Evolutionary conservation across 169 alveolate species (phyloP).

Genomic region (Besnoitia besnoiti): DNA sequence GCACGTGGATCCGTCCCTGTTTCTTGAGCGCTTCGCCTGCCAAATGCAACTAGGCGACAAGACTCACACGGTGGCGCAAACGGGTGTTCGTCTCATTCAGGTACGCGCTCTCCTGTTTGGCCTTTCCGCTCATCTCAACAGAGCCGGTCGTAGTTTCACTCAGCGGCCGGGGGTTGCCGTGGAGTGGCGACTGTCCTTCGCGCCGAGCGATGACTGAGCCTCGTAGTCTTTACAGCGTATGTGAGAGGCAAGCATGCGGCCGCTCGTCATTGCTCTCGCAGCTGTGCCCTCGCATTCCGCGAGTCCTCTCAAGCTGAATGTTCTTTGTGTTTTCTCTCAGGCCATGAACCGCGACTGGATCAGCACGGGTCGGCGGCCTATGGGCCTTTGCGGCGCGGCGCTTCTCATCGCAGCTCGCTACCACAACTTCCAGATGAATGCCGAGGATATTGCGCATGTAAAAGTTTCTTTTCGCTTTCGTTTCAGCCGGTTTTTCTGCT

Average conservation of each 20-base stretch:
- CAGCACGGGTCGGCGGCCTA: slow-evolving; percentile 97
- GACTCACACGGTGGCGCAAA: slow-evolving; percentile 90
- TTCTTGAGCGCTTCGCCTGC: slow-evolving; percentile 94
- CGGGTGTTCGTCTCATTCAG: slow-evolving; percentile 96
- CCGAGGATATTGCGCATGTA: slow-evolving; percentile 65
- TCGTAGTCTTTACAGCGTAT: too few species aligned
- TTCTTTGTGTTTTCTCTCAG: slow-evolving; percentile 38
- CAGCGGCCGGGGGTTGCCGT: too few species aligned
- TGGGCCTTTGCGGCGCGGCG: slow-evolving; percentile 99
- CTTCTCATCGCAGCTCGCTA: slow-evolving; percentile 96
- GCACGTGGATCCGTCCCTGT: slow-evolving; percentile 95
- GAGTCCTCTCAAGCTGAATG: too few species aligned
- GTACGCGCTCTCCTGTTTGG: background rate
- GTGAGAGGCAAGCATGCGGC: too few species aligned
- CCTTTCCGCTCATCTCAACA: background rate
- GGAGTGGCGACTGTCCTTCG: too few species aligned
- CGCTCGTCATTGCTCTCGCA: background rate
- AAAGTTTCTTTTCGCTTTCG: background rate
- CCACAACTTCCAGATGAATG: slow-evolving; percentile 88
- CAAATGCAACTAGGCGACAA: slow-evolving; percentile 93
- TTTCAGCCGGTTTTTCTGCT: background rate
- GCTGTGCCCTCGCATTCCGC: background rate
- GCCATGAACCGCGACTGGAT: slow-evolving; percentile 98
- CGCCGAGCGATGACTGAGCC: background rate
- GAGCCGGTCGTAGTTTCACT: too few species aligned